These are phyloP conservation scores for Kwoniella mangroviensis DNA, from an alignment of 768 basidiomycete species.

Conservation along the genomic window DNA sequence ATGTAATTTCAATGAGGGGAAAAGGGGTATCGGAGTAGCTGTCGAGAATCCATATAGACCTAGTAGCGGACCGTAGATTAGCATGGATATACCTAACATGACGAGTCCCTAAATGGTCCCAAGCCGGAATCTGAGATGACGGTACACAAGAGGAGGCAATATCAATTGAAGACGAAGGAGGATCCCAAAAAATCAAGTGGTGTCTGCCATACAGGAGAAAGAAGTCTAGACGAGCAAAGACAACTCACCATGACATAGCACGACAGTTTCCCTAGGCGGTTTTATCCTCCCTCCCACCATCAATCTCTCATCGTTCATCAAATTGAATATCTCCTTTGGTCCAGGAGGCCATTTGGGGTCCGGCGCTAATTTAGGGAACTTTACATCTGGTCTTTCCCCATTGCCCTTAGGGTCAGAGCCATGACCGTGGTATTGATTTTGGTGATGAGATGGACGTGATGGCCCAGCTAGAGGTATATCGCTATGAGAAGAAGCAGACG, in stretches of 20 bases:
- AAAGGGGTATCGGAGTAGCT: slow-evolving; percentile 73
- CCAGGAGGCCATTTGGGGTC: slow-evolving; percentile 38
- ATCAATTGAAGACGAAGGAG: too few relatives aligned
- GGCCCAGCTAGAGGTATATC: slow-evolving; percentile 25
- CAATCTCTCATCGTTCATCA: slow-evolving; percentile 77
- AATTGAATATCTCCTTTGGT: slow-evolving; percentile 54
- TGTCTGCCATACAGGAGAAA: too few relatives aligned
- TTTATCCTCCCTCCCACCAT: slow-evolving; percentile 70
- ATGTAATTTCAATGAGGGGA: slow-evolving; percentile 82
- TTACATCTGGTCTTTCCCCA: slow-evolving; percentile 11
- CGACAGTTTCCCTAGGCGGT: slow-evolving; percentile 81
- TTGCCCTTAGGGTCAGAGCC: background rate
- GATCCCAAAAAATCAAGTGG: too few relatives aligned
- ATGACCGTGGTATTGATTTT: background rate
- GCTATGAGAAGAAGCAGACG: background rate
- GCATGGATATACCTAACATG: too few relatives aligned
- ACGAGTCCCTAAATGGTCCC: too few relatives aligned
- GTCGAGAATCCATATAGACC: slow-evolving; percentile 96
- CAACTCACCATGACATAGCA: slow-evolving; percentile 89
- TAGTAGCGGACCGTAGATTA: slow-evolving; percentile 44
- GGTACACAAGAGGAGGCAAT: too few relatives aligned
- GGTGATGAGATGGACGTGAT: slow-evolving; percentile 9
- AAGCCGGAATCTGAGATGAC: too few relatives aligned
- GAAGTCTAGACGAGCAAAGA: too few relatives aligned
- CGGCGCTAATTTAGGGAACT: slow-evolving; percentile 29